These are phyloP conservation scores for Pseudocercospora pini-densiflorae DNA, from an alignment of 2,329 filamentous ascomycete genomes.

Conservation along the genomic window DNA sequence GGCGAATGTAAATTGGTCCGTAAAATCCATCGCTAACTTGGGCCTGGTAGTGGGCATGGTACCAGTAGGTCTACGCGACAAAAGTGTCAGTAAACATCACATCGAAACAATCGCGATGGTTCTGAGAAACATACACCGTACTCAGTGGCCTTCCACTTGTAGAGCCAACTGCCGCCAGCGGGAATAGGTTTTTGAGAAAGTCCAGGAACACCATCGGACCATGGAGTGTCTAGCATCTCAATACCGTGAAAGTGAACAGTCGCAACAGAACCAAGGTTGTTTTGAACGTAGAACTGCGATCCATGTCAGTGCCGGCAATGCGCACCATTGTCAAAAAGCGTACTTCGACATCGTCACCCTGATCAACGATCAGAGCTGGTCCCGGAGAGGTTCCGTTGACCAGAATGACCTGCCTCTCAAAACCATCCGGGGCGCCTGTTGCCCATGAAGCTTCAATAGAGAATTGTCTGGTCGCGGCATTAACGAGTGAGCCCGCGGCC, in stretches of 20 bases:
- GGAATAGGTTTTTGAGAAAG: constrained; percentile 30
- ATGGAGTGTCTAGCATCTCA: constrained; percentile 25
- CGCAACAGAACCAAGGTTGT: constrained; percentile 19
- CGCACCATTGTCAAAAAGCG: not conserved
- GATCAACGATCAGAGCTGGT: constrained; percentile 22
- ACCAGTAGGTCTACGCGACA: constrained; percentile 14
- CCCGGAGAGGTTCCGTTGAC: constrained; percentile 26
- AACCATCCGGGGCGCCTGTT: constrained; percentile 22
- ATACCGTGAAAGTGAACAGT: constrained; percentile 32
- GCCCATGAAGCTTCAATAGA: constrained; percentile 20
- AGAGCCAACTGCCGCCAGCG: constrained; percentile 20
- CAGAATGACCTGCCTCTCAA: constrained; percentile 22
- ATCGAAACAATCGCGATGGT: not conserved
- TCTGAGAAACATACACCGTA: constrained; percentile 11
- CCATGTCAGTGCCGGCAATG: not conserved
- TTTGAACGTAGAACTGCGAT: constrained; percentile 23
- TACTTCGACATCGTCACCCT: constrained; percentile 29
- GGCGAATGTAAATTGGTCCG: constrained; percentile 25
- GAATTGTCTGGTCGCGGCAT: constrained; percentile 19
- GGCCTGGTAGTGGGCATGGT: constrained; percentile 24
- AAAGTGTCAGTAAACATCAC: not conserved
- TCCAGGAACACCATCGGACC: constrained; percentile 32
- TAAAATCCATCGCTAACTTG: constrained; percentile 25
- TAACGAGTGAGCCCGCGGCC: constrained; percentile 9
- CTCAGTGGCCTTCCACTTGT: constrained; percentile 24